Base-by-base conservation (phyloP, 2,329 filamentous ascomycete species). In the Fusarium temperatum region DNA sequence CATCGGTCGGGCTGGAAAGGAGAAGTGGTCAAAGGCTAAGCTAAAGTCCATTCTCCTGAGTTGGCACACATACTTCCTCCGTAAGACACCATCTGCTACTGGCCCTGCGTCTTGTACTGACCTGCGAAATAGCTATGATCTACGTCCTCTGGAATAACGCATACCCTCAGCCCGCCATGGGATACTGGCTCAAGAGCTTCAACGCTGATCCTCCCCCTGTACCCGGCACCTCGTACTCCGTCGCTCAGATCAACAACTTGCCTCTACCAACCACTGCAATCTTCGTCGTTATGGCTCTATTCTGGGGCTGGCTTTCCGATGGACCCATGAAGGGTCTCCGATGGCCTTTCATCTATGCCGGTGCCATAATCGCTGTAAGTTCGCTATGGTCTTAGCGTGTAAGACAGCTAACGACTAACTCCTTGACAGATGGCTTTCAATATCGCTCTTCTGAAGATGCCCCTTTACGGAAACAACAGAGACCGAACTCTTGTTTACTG, bases 291-390 rank as follows among this genome's bases (percentile, higher is more conserved):
- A 66, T 76, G 66, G 68, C 50, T 35, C 51, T 57, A 5, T 39
- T 51, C 8, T 76, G 74, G 74, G 74, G 35, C 1, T 76, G 73
- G 73, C 59, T 74, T 18, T 76, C 74, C 2, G 74, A 76, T 48
- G 73, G 74, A 5, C 69, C 64, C 3, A 6, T 71, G 6, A 50
- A 61, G 18, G 74, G 74, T 18, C 41, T 57, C 5, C 54, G 39
- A 26, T 61, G 72, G 72, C 72, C 69, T 4, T 76, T 76, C 26
- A 76, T 76, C 22, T 69, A 76, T 45, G 53, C 51, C 0, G 74
- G 74, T 35, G 69, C 74, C 14, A 41, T 66, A 13, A 56, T 76
- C 24, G 60, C 64, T 12, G 74, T 76, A 32, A 35, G 72, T 41
- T 8, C 2, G 6, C 1, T 32, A 8, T 12, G 1, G 2, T 8